A percentile compares a stretch with the other conserved stretches of the same genome.
phyloP scores from a whole-genome alignment of 2,329 filamentous ascomycete genomes.

The Alternaria tenuissima region DNA sequence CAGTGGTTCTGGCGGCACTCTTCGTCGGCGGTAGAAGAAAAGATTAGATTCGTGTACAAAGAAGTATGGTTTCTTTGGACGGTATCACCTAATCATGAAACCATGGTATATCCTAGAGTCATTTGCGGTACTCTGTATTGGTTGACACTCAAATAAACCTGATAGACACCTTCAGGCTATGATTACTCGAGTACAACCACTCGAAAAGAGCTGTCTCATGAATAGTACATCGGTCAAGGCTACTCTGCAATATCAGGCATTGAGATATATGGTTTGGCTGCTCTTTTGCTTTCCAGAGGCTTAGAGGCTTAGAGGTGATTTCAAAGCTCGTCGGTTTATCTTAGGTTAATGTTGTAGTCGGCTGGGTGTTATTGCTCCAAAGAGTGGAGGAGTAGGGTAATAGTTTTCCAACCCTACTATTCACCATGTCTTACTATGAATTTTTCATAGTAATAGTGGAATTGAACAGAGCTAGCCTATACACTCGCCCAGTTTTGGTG shows the following conservation, averaged over 20 bases:
- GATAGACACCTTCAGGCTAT: background rate
- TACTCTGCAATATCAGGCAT: background rate
- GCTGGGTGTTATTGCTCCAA: too few species aligned
- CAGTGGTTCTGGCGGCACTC: conserved; percentile 55
- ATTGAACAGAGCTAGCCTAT: too few species aligned
- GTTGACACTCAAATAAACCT: background rate
- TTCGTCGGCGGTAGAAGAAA: conserved; percentile 51
- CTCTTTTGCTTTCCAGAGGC: background rate
- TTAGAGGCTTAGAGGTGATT: too few species aligned
- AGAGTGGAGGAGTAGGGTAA: too few species aligned
- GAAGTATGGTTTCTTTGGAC: background rate
- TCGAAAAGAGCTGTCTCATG: background rate
- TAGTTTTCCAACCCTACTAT: too few species aligned
- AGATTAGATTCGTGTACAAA: background rate
- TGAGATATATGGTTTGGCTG: background rate
- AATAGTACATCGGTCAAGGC: background rate
- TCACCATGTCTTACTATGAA: too few species aligned
- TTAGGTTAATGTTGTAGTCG: too few species aligned
- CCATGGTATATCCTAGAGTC: background rate
- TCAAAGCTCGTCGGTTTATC: too few species aligned
- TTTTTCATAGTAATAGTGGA: too few species aligned
- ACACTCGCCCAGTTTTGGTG: too few species aligned
- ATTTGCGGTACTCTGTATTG: background rate
- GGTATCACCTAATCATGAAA: background rate
- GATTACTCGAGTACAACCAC: background rate